Conservation (phyloP, 306 rosid species). For the Mimosa bimucronata region DNA sequence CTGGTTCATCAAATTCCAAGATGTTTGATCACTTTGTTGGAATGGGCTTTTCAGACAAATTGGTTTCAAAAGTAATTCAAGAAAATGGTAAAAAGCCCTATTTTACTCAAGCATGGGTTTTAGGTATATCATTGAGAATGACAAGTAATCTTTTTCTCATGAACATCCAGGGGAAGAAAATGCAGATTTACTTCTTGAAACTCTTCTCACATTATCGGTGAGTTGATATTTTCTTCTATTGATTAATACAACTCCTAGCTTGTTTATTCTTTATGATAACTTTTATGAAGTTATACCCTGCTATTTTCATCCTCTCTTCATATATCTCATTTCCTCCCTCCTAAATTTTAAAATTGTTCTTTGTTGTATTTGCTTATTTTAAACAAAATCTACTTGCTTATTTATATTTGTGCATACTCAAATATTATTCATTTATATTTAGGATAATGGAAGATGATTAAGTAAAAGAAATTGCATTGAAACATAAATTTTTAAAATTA, state of each 20-base stretch:
- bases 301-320: constrained; percentile 24
- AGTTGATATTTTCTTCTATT: constrained; percentile 47
- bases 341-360: constrained; percentile 11
- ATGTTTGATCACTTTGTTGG: constrained; percentile 60
- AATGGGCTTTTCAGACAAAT: constrained; percentile 78
- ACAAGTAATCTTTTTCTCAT: constrained; percentile 38
- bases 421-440: neutral
- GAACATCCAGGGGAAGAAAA: constrained; percentile 80
- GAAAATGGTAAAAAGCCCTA: constrained; percentile 69
- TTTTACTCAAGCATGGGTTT: constrained; percentile 27
- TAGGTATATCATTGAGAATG: constrained; percentile 14
- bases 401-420: neutral
- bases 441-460: neutral
- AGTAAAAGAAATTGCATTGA: neutral
- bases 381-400: neutral
- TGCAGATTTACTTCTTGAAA: constrained; percentile 64
- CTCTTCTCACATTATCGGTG: constrained; percentile 77
- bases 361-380: neutral
- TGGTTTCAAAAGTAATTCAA: constrained; percentile 77
- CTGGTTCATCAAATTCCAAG: constrained; percentile 72
- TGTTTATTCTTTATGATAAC: neutral
- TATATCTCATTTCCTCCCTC: neutral
- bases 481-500: neutral
- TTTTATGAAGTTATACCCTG: constrained; percentile 27
- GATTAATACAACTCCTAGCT: constrained; percentile 25